Evolutionary conservation across 352 stramenopile genomes (phyloP).

Genomic region (Lagenidium giganteum): DNA sequence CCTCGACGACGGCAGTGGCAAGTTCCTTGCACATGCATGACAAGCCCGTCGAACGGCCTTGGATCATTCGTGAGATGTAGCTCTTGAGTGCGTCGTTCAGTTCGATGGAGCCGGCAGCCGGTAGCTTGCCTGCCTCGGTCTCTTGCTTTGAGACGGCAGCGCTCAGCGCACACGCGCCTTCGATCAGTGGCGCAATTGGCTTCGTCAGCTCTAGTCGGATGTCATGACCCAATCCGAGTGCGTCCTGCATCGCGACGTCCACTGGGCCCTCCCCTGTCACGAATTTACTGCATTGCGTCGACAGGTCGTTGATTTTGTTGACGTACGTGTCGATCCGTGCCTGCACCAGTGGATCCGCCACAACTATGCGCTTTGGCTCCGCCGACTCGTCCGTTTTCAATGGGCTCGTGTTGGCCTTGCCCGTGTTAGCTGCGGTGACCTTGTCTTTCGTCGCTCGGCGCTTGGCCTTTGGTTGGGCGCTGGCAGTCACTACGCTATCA

Average conservation of each 20-base stretch:
- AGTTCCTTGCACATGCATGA: too few relatives aligned
- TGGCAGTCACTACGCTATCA: too few relatives aligned
- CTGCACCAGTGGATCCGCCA: slow-evolving; percentile 48
- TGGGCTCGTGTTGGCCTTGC: not conserved
- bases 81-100: slow-evolving; percentile 13
- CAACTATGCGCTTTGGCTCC: slow-evolving; percentile 20
- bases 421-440: slow-evolving; percentile 2
- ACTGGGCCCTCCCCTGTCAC: slow-evolving; percentile 14
- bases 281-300: slow-evolving; percentile 32
- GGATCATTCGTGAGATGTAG: slow-evolving; percentile 19
- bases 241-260: slow-evolving; percentile 50
- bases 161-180: not conserved
- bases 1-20: slow-evolving; percentile 1
- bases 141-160: not conserved
- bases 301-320: slow-evolving; percentile 73
- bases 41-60: slow-evolving; percentile 20
- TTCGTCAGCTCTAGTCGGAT: slow-evolving; percentile 5
- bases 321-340: slow-evolving; percentile 67
- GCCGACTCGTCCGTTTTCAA: slow-evolving; percentile 10
- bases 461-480: too few relatives aligned
- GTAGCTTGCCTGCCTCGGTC: not conserved
- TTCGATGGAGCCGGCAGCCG: not conserved
- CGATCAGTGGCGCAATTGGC: slow-evolving; percentile 13
- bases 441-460: too few relatives aligned
- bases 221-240: not conserved